A percentile compares a stretch with the other conserved stretches of the same genome.
These are phyloP conservation scores for Pachysolen tannophilus DNA, from an alignment of 805 yeast genomes.

Conservation along the genomic window DNA sequence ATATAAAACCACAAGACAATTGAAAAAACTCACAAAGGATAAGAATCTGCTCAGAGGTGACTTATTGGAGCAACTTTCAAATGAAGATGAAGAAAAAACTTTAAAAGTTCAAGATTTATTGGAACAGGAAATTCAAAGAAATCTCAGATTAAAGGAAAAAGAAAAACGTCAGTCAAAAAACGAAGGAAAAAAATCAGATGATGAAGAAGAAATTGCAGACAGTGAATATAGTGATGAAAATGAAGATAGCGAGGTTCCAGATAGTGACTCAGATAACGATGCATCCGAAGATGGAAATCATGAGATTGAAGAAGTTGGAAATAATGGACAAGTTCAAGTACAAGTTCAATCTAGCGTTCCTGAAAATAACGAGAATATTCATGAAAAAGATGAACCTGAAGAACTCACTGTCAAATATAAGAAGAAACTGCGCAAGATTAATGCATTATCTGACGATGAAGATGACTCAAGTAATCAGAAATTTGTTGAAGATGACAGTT, in stretches of 20 bases:
- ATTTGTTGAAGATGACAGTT: no score
- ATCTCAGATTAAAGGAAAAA: slow-evolving; percentile 7
- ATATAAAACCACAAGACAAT: slow-evolving; percentile 10
- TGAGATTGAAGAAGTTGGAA: slow-evolving; percentile 16
- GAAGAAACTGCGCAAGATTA: slow-evolving; percentile 6
- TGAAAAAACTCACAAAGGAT: slow-evolving; percentile 11
- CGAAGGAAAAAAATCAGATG: slow-evolving; percentile 11
- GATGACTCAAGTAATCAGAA: slow-evolving; percentile 7
- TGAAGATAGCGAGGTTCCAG: slow-evolving; percentile 10
- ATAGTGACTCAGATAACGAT: slow-evolving; percentile 14
- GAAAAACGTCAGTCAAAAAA: slow-evolving; percentile 8
- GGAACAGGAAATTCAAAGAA: slow-evolving; percentile 15
- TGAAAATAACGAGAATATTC: slow-evolving; percentile 6
- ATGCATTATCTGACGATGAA: slow-evolving; percentile 10
- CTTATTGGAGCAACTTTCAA: slow-evolving; percentile 2
- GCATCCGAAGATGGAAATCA: slow-evolving; percentile 12
- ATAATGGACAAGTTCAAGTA: slow-evolving; percentile 17
- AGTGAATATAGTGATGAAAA: slow-evolving; percentile 2
- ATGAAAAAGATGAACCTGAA: slow-evolving; percentile 18
- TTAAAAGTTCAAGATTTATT: slow-evolving; percentile 14
- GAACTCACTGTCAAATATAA: slow-evolving; percentile 5
- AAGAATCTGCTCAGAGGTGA: slow-evolving; percentile 10
- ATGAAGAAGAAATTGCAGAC: slow-evolving; percentile 6
- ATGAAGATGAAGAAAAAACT: slow-evolving; percentile 9
- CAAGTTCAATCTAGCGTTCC: slow-evolving; percentile 11